A percentile compares a stretch with the other conserved stretches of the same genome.
Conservation (phyloP, 306 rosid genomes). For the Lathyrus aphaca region DNA sequence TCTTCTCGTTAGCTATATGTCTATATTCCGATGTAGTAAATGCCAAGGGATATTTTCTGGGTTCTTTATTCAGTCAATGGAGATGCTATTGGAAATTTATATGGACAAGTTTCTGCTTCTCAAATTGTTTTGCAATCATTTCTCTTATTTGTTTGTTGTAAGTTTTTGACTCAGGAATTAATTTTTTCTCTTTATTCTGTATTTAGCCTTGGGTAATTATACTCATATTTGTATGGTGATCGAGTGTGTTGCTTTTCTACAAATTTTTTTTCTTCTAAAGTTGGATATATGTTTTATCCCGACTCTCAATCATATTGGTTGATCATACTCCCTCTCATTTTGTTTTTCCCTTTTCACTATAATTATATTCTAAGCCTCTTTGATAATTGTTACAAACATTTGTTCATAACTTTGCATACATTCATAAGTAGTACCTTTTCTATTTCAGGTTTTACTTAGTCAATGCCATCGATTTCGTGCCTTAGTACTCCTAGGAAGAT, state of each 20-base stretch:
- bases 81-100: slow-evolving; percentile 1
- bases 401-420: slow-evolving; percentile 32
- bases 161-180: slow-evolving; percentile 14
- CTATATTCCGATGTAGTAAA: slow-evolving; percentile 11
- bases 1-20: slow-evolving; percentile 17
- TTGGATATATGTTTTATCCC: slow-evolving; percentile 13
- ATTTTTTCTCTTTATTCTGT: slow-evolving; percentile 23
- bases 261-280: slow-evolving; percentile 17
- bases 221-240: slow-evolving; percentile 3
- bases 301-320: slow-evolving; percentile 13
- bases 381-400: slow-evolving; percentile 27
- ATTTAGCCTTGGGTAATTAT: slow-evolving; percentile 19
- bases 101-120: slow-evolving; percentile 4
- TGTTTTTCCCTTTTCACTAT: slow-evolving; percentile 14
- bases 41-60: not conserved
- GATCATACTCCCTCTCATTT: not conserved
- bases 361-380: slow-evolving; percentile 19
- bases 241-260: not conserved
- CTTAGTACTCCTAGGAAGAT: slow-evolving; percentile 90
- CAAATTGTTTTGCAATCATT: slow-evolving; percentile 8
- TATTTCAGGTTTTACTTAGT: slow-evolving; percentile 88
- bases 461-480: slow-evolving; percentile 95
- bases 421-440: slow-evolving; percentile 32
- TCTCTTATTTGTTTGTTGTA: slow-evolving; percentile 16
- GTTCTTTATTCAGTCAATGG: slow-evolving; percentile 21